Evolutionary conservation across 768 basidiomycete species (phyloP), one percentile per base, ranked within the genome.

Genomic region (Lactarius psammicola): DNA sequence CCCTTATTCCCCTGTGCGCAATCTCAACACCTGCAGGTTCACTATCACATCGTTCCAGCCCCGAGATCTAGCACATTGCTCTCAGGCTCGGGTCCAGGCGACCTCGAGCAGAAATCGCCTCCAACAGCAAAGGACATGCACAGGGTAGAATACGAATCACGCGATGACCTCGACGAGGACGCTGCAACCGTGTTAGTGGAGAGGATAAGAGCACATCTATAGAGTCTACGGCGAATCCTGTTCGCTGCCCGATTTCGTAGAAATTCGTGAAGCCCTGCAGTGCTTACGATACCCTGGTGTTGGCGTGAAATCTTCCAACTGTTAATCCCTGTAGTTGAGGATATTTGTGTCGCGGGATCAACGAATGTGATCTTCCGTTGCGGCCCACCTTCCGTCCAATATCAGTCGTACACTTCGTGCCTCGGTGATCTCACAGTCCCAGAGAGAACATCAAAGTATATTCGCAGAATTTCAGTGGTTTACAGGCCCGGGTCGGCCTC

Each of bases 31-130:
- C 7, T 30, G 8, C 64, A 89, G 88, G 89, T 90, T 34, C 89
- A 90, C 73, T 89, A 86, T 72, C 89, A 91, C 73, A 81, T 91
- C 59, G 86, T 91, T 62, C 89, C 89, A 1, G 88, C 89, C 2
- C 89, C 89, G 2, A 77, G 66, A 34, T 79, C 84, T 65, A 75
- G 68, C 60, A 62, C 73, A 4, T 17, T 63, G 10, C n/a, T 59
- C 4, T 51, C 42, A 42, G 60, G 69, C 40, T 59, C 62, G 54
- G 60, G 46, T 55, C 54, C 62, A 51, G 53, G 31, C 34, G 36
- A 64, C 57, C 58, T 69, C 38, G 60, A 70, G 30, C 69, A 71
- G 30, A 66, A 69, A 26, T 67, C 63, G 4, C 76, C 80, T 4
- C 76, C 79, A 8, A 81, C 83, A 2, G 72, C 75, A 68, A 76